Base-by-base conservation (phyloP, 495 filamentous ascomycete genomes). In the Sporormia fimetaria region DNA sequence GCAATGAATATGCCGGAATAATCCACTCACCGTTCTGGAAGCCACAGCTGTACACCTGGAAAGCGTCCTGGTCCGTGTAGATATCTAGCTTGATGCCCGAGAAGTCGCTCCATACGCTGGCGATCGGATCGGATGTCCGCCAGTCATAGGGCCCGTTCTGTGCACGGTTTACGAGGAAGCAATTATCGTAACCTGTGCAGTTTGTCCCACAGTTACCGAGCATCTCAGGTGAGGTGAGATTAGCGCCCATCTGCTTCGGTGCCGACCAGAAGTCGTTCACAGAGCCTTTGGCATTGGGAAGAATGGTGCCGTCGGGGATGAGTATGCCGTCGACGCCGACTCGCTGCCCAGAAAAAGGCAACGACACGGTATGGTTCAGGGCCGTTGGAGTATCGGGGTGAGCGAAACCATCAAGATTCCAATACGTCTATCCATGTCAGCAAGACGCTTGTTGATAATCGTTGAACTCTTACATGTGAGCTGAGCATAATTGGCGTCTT, bases 381-480 rank as follows among this genome's bases (percentile, higher is more conserved):
- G 75, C 68, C 5, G 65, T 70, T 11, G 68, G 55, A 2, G 78
- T 76, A 54, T 78, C 40, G 11, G 57, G 49, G 31, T 63, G 61
- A 21, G 57, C 62, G 58, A 86, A 93, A 7, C 75, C 85, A 57
- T 87, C 83, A 39, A 93, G 66, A 61, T 92, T 90, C 83, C 83
- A 93, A 65, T 92, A 93, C 33, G 81, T 74, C 65, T 85, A 21
- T 5, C 10, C 11, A n/a, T 30, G 11, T 29, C 12, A 17, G 27
- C 7, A 12, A 20, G 11, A 24, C 1, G 31, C 3, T 4, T 15
- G 3, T 6, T 76, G 74, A 40, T 11, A 3, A 16, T 15, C 12
- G 6, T 3, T 37, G 12, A 12, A 3, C 15, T 44, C 42, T 2
- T 44, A 56, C 53, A 36, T 63, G 60, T 20, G 59, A 61, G 42